A percentile compares a stretch with the other conserved stretches of the same genome.
These are phyloP conservation scores for Tylopilus orsonianus DNA, from an alignment of 1,284 basidiomycete genomes.

Conservation along the genomic window DNA sequence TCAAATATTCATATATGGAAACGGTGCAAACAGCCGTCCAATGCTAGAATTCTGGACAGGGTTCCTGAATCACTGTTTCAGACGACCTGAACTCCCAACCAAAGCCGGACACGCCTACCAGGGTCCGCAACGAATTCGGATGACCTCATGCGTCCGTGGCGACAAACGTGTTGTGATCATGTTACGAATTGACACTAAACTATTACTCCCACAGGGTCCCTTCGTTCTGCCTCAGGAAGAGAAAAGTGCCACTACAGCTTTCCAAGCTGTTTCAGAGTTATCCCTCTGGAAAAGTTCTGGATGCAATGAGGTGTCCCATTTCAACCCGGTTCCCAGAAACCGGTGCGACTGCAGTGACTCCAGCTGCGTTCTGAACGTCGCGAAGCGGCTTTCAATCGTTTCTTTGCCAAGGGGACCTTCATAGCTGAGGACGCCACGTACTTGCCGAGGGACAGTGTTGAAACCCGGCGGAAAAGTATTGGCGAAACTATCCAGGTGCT, in stretches of 20 bases:
- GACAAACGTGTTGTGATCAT: too few species aligned
- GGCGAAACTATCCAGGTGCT: constrained; percentile 14
- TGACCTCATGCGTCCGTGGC: too few species aligned
- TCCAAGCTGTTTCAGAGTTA: neutral
- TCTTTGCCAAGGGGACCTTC: neutral
- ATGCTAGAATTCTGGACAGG: too few species aligned
- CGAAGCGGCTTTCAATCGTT: neutral
- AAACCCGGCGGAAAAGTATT: constrained; percentile 6
- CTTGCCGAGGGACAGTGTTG: neutral
- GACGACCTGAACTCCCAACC: too few species aligned
- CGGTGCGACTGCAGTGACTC: neutral
- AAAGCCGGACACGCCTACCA: too few species aligned
- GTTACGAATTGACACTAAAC: too few species aligned
- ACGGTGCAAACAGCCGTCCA: too few species aligned
- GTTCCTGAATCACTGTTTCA: too few species aligned
- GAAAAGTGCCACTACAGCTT: neutral
- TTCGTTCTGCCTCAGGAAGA: too few species aligned
- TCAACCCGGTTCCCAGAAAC: neutral
- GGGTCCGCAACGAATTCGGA: too few species aligned
- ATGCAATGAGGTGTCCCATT: neutral
- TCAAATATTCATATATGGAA: too few species aligned
- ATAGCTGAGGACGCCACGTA: constrained; percentile 16
- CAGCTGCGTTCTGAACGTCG: neutral
- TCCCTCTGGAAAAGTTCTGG: neutral
- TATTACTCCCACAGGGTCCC: too few species aligned